Evolutionary conservation across 371 early-diverging fungal genomes (phyloP).

Genomic region (Umbelopsis sp.): DNA sequence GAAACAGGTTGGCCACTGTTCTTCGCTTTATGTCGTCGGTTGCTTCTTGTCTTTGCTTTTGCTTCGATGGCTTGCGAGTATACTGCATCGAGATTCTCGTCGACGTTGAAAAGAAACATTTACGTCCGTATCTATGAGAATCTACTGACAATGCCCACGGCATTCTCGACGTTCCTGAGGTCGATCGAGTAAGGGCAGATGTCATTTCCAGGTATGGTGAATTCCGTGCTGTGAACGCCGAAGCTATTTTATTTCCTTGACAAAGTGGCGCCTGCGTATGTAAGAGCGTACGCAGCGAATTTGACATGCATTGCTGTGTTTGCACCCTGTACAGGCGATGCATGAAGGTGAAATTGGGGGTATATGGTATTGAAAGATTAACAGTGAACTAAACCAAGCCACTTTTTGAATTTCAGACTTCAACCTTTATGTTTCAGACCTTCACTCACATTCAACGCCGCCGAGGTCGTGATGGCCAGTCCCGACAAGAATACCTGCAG

Average conservation of each 20-base stretch:
- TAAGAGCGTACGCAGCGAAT: background rate
- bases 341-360: constrained; percentile 1
- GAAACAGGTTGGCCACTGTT: background rate
- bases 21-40: background rate
- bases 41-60: no score
- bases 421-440: constrained; percentile 30
- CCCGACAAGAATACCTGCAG: constrained; percentile 37
- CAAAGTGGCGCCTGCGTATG: background rate
- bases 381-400: background rate
- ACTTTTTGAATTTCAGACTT: background rate
- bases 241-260: background rate
- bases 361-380: background rate
- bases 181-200: no score
- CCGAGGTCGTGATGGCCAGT: constrained; percentile 25
- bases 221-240: no score
- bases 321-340: background rate
- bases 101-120: no score
- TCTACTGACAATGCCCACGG: no score
- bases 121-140: no score
- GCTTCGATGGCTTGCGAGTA: no score
- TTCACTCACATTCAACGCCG: constrained; percentile 29
- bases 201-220: no score
- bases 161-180: no score
- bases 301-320: background rate
- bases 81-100: no score